These are phyloP conservation scores for Haplosporangium sp. DNA, from an alignment of 371 early-diverging fungal genomes.

Conservation along the genomic window DNA sequence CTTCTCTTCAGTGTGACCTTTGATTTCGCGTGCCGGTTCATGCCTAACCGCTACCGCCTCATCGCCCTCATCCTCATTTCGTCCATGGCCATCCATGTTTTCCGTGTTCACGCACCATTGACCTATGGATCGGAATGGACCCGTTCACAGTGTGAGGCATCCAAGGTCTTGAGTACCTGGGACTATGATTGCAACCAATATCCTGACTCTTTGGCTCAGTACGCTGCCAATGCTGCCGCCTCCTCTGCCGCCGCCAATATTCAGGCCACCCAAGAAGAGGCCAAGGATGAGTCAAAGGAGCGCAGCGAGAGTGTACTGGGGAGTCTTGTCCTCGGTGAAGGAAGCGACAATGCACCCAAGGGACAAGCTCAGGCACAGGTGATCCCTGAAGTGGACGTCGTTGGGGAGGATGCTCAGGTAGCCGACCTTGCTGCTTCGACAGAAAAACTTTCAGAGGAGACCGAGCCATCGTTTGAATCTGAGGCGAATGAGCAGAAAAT, in stretches of 20 bases:
- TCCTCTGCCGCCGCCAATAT: neutral
- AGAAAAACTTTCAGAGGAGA: neutral
- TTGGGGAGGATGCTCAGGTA: neutral
- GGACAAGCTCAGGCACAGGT: neutral
- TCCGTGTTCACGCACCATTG: slow-evolving; percentile 75
- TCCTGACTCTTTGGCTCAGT: slow-evolving; percentile 11
- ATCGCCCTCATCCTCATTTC: slow-evolving; percentile 59
- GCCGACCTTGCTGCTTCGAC: neutral
- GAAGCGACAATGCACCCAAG: neutral
- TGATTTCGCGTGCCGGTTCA: slow-evolving; percentile 74
- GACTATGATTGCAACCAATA: slow-evolving; percentile 40
- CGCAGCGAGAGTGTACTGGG: neutral
- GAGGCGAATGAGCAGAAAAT: neutral
- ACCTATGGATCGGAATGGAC: slow-evolving; percentile 74
- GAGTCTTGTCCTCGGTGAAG: neutral
- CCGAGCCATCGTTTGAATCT: slow-evolving; percentile 9
- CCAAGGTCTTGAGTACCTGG: slow-evolving; percentile 31
- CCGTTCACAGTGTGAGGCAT: slow-evolving; percentile 16
- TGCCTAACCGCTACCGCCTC: slow-evolving; percentile 57
- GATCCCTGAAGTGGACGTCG: neutral
- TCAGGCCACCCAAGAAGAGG: neutral
- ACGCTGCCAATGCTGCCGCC: slow-evolving; percentile 7
- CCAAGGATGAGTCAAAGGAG: neutral
- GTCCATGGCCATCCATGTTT: slow-evolving; percentile 57
- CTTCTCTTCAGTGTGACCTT: slow-evolving; percentile 73